These are phyloP conservation scores for Monsonia emarginata DNA, from an alignment of 441 rosid genomes.

Conservation along the genomic window DNA sequence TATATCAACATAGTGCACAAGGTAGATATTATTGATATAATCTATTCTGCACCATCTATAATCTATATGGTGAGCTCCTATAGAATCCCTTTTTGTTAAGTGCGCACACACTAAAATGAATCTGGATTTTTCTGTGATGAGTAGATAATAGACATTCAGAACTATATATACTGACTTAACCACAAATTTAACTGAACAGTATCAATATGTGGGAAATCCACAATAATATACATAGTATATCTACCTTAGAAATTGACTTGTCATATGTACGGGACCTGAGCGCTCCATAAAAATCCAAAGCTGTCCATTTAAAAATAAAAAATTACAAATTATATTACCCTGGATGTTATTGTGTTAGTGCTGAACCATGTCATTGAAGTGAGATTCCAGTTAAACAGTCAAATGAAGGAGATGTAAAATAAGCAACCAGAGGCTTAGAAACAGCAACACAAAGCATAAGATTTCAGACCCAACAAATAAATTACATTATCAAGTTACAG, in stretches of 20 bases:
- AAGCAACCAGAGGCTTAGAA: not conserved
- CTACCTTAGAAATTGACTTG: constrained; percentile 67
- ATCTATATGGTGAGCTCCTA: not conserved
- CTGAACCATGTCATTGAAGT: not conserved
- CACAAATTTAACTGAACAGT: not conserved
- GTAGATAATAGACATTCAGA: not conserved
- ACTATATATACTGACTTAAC: not conserved
- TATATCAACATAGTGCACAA: not conserved
- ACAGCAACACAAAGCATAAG: not conserved
- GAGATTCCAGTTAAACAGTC: not conserved
- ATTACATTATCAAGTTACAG: not conserved
- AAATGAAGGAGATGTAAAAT: not conserved
- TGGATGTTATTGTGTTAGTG: not conserved
- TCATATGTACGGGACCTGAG: constrained; percentile 86
- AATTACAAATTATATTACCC: not conserved
- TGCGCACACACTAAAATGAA: not conserved
- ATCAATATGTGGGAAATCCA: not conserved
- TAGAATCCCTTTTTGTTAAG: not conserved
- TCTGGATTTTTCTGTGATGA: not conserved
- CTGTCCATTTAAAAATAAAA: constrained; percentile 25
- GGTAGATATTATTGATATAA: not conserved
- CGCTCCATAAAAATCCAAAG: constrained; percentile 92
- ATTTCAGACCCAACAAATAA: not conserved
- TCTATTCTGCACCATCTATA: not conserved
- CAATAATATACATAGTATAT: too few species aligned